These are phyloP conservation scores for Malus hybrid DNA, from an alignment of 331 rosid genomes.

Conservation along the genomic window DNA sequence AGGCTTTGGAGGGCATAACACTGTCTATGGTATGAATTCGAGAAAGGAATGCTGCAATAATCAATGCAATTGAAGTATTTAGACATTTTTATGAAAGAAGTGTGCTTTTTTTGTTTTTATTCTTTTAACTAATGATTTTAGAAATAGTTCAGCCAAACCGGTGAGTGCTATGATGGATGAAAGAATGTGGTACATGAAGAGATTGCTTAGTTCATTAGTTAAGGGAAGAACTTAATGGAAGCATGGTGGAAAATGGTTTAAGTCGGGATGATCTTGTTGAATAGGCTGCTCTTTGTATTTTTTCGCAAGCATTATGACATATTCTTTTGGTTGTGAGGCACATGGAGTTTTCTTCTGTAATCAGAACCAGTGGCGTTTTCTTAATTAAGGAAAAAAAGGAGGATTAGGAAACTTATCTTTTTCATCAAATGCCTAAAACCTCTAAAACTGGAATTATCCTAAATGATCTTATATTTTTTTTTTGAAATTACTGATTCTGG, in stretches of 20 bases:
- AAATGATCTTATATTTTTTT: conserved; percentile 19
- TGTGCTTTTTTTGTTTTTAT: not conserved
- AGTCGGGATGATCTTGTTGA: not conserved
- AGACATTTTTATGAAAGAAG: not conserved
- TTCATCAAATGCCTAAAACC: not conserved
- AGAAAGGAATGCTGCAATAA: not conserved
- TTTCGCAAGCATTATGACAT: not conserved
- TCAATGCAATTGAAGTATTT: too few species aligned
- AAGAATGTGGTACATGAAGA: not conserved
- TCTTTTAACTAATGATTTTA: too few species aligned
- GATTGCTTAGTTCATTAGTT: not conserved
- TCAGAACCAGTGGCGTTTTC: not conserved
- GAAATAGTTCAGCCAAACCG: not conserved
- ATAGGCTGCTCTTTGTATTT: not conserved
- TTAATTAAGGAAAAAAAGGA: not conserved
- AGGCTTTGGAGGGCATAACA: conserved; percentile 88
- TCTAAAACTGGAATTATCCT: not conserved
- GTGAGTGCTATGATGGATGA: not conserved
- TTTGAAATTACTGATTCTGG: conserved; percentile 43
- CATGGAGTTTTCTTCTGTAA: not conserved
- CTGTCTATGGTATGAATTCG: conserved; percentile 73
- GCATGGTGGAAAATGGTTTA: not conserved
- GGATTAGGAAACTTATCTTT: not conserved
- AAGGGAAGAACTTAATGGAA: not conserved
- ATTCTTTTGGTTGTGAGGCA: not conserved